Conservation (phyloP, 441 rosid species). For the Populus hybrid region DNA sequence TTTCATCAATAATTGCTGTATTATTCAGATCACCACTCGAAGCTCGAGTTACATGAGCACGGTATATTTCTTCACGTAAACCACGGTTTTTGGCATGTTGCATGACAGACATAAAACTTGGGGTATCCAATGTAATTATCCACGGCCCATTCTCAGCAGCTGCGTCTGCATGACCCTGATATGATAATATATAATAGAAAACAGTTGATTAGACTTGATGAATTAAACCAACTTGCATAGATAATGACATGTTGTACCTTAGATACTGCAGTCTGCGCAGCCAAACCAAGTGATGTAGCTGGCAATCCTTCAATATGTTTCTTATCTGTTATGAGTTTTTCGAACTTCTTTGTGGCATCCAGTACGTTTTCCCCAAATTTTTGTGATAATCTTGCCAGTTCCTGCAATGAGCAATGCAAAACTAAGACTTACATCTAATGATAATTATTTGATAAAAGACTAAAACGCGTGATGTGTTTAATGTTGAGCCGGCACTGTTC, state of each 20-base stretch:
- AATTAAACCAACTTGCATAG: neutral
- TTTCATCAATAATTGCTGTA: conserved; percentile 64
- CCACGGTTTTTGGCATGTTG: conserved; percentile 78
- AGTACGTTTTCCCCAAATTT: conserved; percentile 82
- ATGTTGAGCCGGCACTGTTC: too few species aligned
- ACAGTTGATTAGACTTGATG: neutral
- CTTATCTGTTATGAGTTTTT: conserved; percentile 70
- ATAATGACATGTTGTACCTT: conserved; percentile 47
- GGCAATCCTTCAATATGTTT: conserved; percentile 77
- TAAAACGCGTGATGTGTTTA: too few species aligned
- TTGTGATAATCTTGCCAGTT: conserved; percentile 68
- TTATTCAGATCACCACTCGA: conserved; percentile 80
- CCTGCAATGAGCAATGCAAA: conserved; percentile 36
- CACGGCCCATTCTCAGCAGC: conserved; percentile 88
- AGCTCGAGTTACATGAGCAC: conserved; percentile 66
- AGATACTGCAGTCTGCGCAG: conserved; percentile 82
- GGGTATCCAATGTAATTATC: conserved; percentile 78
- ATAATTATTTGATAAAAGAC: neutral
- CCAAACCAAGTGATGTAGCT: conserved; percentile 78
- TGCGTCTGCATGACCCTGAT: conserved; percentile 79
- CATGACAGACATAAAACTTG: conserved; percentile 78
- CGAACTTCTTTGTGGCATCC: conserved; percentile 91
- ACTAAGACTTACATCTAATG: neutral
- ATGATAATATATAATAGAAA: conserved; percentile 12
- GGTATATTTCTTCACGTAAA: conserved; percentile 84